phyloP scores from a whole-genome alignment of 179 eudicot genomes.

The Corrigiola litoralis region DNA sequence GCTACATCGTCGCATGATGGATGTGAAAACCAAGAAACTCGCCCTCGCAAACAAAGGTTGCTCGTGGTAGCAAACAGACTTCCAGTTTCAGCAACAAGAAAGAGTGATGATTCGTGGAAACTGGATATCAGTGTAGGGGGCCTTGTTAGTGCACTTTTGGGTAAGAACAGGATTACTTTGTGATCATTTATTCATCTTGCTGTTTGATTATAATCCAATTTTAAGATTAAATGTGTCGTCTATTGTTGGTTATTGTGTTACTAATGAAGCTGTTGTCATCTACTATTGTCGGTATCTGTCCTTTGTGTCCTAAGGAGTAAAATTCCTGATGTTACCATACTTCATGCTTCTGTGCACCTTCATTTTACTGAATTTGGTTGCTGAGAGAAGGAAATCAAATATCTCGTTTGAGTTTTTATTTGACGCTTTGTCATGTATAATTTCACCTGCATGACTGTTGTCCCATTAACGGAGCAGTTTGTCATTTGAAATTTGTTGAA shows the following conservation, averaged over 20 bases:
- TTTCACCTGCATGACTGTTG: too few relatives aligned
- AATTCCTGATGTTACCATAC: too few relatives aligned
- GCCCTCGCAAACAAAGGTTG: slow-evolving; percentile 39
- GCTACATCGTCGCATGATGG: slow-evolving; percentile 21
- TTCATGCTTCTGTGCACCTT: too few relatives aligned
- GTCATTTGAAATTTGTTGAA: too few relatives aligned
- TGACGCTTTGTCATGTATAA: too few relatives aligned
- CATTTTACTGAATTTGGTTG: too few relatives aligned
- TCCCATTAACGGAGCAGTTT: too few relatives aligned
- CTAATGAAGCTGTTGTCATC: not conserved
- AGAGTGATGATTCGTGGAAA: slow-evolving; percentile 51
- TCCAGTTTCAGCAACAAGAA: slow-evolving; percentile 65
- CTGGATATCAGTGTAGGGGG: slow-evolving; percentile 72
- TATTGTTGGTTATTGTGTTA: not conserved
- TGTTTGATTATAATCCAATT: not conserved
- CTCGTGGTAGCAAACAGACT: slow-evolving; percentile 74
- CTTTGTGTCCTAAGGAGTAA: too few relatives aligned
- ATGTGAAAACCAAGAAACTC: slow-evolving; percentile 12
- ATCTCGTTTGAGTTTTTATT: too few relatives aligned
- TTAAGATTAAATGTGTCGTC: not conserved
- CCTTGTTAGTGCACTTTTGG: slow-evolving; percentile 72
- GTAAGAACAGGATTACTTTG: slow-evolving; percentile 24
- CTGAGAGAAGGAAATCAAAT: too few relatives aligned
- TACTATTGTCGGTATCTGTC: too few relatives aligned
- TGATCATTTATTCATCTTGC: not conserved